Percentiles rank a stretch among this genome's conserved stretches.
Conservation (phyloP, 306 rosid genomes). For the Rosa rugosa region DNA sequence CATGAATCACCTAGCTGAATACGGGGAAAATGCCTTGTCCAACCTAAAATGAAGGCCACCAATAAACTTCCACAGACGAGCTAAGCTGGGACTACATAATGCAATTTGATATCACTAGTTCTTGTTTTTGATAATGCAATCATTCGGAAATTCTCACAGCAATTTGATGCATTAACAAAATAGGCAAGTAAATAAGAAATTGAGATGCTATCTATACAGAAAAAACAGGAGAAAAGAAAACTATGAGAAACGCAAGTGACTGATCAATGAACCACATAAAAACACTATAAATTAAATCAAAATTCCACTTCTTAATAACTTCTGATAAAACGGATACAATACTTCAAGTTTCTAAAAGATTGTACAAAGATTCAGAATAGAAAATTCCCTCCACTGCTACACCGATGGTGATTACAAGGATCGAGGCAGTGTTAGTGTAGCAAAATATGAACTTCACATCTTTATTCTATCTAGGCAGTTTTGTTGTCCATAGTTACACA, state of each 20-base stretch:
- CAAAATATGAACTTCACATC: too few species aligned
- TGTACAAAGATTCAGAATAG: conserved; percentile 14
- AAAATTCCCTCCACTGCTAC: not conserved
- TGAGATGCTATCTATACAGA: not conserved
- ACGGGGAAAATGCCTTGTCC: not conserved
- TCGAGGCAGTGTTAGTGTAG: not conserved
- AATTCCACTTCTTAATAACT: conserved; percentile 5
- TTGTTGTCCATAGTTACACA: not conserved
- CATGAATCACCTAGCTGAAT: not conserved
- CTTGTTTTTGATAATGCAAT: not conserved
- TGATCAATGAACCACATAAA: not conserved
- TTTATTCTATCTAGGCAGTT: not conserved
- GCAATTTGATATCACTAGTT: not conserved
- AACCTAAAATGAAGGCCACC: not conserved
- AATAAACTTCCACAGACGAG: not conserved
- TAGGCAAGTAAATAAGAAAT: not conserved
- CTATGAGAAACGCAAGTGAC: not conserved
- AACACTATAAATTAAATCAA: not conserved
- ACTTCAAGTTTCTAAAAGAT: not conserved
- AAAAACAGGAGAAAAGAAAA: not conserved
- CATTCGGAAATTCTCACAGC: not conserved
- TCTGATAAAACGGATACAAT: not conserved
- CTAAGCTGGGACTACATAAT: not conserved
- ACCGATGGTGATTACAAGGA: not conserved
- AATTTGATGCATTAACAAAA: not conserved